Percentiles rank a stretch among this genome's conserved stretches.
These are phyloP conservation scores for Pyracantha coccinea DNA, from an alignment of 331 rosid species.

Conservation along the genomic window DNA sequence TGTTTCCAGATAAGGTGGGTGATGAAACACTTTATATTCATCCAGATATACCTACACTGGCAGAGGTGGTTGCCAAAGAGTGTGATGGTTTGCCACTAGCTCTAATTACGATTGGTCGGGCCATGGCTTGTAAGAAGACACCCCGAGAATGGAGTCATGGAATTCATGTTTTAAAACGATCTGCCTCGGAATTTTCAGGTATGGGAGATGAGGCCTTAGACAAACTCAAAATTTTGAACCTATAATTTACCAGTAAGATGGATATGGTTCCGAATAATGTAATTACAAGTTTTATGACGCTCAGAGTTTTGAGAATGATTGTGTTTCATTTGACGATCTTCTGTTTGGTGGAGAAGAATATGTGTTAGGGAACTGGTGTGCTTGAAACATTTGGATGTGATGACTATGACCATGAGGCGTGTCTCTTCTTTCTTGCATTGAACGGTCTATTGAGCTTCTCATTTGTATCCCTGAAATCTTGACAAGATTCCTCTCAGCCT, in stretches of 20 bases:
- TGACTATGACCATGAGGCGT: background rate
- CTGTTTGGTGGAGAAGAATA: background rate
- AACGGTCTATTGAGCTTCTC: too few species aligned
- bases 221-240: conserved; percentile 1
- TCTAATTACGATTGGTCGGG: background rate
- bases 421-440: background rate
- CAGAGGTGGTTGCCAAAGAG: background rate
- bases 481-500: too few species aligned
- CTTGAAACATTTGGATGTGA: background rate
- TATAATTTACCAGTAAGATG: background rate
- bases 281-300: conserved; percentile 1
- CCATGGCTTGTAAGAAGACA: conserved; percentile 8
- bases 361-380: background rate
- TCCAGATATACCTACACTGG: conserved; percentile 6
- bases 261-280: background rate
- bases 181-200: conserved; percentile 13
- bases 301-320: conserved; percentile 17
- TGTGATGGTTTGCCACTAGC: conserved; percentile 20
- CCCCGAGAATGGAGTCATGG: background rate
- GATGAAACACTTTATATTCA: background rate
- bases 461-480: too few species aligned
- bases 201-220: conserved; percentile 12
- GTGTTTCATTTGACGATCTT: background rate
- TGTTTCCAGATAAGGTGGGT: conserved; percentile 11
- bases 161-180: background rate